Evolutionary conservation across 331 rosid genomes (phyloP).

Genomic region (Erythrophleum ivorense): DNA sequence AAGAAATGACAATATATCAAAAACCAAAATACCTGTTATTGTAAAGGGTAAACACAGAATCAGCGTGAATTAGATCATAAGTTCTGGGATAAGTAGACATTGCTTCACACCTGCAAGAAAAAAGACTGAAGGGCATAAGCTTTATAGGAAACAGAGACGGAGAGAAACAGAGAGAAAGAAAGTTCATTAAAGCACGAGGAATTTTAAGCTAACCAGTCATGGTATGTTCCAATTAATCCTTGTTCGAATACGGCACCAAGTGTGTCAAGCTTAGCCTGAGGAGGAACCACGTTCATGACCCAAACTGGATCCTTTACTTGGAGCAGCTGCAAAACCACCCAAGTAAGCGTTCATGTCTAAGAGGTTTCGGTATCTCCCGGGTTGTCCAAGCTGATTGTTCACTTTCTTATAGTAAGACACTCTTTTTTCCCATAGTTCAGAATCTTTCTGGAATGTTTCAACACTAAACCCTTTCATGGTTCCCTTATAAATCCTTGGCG

Average conservation of each 20-base stretch:
- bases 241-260: slow-evolving; percentile 81
- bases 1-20: background rate
- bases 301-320: slow-evolving; percentile 70
- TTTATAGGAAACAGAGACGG: background rate
- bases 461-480: slow-evolving; percentile 58
- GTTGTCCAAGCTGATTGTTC: slow-evolving; percentile 58
- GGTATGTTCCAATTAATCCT: slow-evolving; percentile 84
- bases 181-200: background rate
- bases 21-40: slow-evolving; percentile 50
- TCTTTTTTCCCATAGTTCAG: slow-evolving; percentile 70
- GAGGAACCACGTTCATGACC: slow-evolving; percentile 95
- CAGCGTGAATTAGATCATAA: slow-evolving; percentile 84
- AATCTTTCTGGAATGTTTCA: slow-evolving; percentile 52
- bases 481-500: slow-evolving; percentile 73
- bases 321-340: slow-evolving; percentile 87
- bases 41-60: slow-evolving; percentile 76
- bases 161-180: background rate
- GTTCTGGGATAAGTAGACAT: slow-evolving; percentile 96
- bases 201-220: slow-evolving; percentile 60
- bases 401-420: slow-evolving; percentile 61
- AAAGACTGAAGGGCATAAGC: background rate
- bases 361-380: slow-evolving; percentile 76
- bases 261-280: slow-evolving; percentile 58
- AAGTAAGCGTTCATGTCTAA: slow-evolving; percentile 81
- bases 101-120: slow-evolving; percentile 83